Evolutionary conservation across 2,329 filamentous ascomycete species (phyloP).

Genomic region (Fusarium beomiforme): DNA sequence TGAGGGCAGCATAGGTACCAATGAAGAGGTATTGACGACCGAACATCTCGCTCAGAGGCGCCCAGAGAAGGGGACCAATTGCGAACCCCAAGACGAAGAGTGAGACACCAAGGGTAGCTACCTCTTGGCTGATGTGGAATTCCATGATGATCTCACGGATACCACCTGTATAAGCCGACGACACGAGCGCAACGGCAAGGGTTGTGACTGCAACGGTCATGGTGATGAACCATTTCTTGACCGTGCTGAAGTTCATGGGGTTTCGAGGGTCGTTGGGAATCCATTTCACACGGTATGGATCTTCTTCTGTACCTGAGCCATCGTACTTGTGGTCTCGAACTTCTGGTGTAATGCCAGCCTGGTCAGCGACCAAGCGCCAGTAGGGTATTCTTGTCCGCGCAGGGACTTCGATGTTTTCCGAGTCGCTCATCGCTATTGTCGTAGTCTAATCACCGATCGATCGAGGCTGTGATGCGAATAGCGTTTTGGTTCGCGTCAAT

Average conservation of each 20-base stretch:
- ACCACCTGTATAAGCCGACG: slow-evolving; percentile 31
- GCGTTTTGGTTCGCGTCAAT: background rate
- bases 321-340: slow-evolving; percentile 33
- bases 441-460: slow-evolving; percentile 2
- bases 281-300: slow-evolving; percentile 34
- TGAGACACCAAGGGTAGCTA: slow-evolving; percentile 33
- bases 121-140: slow-evolving; percentile 31
- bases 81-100: slow-evolving; percentile 53
- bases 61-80: slow-evolving; percentile 77
- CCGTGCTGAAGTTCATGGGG: slow-evolving; percentile 24
- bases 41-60: slow-evolving; percentile 77
- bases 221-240: slow-evolving; percentile 37
- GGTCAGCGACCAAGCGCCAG: slow-evolving; percentile 32
- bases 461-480: background rate
- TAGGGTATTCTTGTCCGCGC: slow-evolving; percentile 29
- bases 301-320: slow-evolving; percentile 30
- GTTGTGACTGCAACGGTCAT: slow-evolving; percentile 30
- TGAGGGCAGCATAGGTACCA: slow-evolving; percentile 71
- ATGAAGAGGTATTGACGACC: slow-evolving; percentile 69
- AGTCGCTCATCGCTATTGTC: slow-evolving; percentile 20
- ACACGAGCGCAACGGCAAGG: slow-evolving; percentile 30
- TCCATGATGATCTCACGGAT: slow-evolving; percentile 28
- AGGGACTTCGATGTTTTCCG: slow-evolving; percentile 26
- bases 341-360: slow-evolving; percentile 31
- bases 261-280: slow-evolving; percentile 35